Base-by-base conservation (phyloP, 371 early-diverging fungal genomes). In the Haplosporangium sp. region DNA sequence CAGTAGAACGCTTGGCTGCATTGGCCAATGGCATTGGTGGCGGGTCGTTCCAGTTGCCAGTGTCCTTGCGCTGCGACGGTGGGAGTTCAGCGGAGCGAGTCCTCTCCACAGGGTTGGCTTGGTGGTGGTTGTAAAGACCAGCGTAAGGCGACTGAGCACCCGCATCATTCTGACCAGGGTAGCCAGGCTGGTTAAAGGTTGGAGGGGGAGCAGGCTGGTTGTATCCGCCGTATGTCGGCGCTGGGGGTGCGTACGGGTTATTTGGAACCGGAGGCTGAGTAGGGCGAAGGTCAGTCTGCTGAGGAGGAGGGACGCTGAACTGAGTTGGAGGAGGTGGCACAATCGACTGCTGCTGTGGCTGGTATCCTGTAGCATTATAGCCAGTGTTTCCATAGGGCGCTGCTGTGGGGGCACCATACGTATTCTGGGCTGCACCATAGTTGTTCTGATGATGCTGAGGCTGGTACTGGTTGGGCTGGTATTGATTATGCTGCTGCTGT, bases 11-110 rank as follows among this genome's bases (percentile, higher is more conserved):
- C 59, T 72, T 69, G 52, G 70, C 21, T 8, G 69, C 60, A 14
- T 62, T 65, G 46, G 73, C 56, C 54, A 79, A 43, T 42, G 80
- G 72, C 54, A 72, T 16, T 48, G 76, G 42, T 52, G 83, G 89
- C 40, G 89, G 88, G 67, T 90, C 89, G 62, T 90, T 89, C 89
- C 89, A 89, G 23, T 84, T 81, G 18, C 82, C 66, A 29, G 76
- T 81, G 45, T 81, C 70, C 55, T 82, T 81, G 42, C 80, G 80
- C 42, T 82, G 83, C n/a, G 81, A 70, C 21, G 80, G 65, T 23
- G 83, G 77, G 18, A 73, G 61, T 38, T 76, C 67, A 16, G 69
- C 69, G 8, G 81, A 74, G 29, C 69, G 73, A 37, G 69, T 64
- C 38, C 71, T 77, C 68, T 73, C 74, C 14, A 76, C 69, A 4